phyloP scores from a whole-genome alignment of 1,284 basidiomycete species.

The Pseudozyma sp. region DNA sequence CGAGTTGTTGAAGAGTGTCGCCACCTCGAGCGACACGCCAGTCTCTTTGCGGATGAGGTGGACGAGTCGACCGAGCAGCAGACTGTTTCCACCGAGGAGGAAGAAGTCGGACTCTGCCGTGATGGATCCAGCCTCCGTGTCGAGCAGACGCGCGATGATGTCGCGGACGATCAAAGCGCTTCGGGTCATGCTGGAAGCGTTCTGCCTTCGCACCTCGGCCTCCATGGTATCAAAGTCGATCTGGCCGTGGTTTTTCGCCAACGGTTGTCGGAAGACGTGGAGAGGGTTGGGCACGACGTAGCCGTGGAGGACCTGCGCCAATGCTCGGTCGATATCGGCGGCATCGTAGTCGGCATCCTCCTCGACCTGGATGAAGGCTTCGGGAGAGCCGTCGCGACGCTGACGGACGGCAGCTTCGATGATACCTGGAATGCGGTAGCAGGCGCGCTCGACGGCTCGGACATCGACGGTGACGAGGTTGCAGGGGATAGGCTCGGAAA shows the following conservation, averaged over 20 bases:
- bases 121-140: conserved; percentile 67
- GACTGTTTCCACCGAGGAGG: conserved; percentile 67
- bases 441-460: conserved; percentile 67
- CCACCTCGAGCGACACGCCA: conserved; percentile 65
- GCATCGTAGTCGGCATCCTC: conserved; percentile 68
- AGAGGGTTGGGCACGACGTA: conserved; percentile 69
- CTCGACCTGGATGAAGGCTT: conserved; percentile 68
- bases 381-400: conserved; percentile 66
- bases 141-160: conserved; percentile 66
- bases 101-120: conserved; percentile 69
- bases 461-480: conserved; percentile 66
- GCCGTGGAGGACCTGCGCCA: conserved; percentile 67
- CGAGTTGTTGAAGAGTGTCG: conserved; percentile 67
- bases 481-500: conserved; percentile 67
- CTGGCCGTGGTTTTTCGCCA: conserved; percentile 65
- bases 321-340: conserved; percentile 67
- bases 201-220: conserved; percentile 67
- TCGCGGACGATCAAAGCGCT: conserved; percentile 66
- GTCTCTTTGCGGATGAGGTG: conserved; percentile 68
- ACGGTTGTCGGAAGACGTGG: conserved; percentile 68
- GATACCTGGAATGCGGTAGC: conserved; percentile 68
- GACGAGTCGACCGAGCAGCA: conserved; percentile 66
- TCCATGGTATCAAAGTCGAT: conserved; percentile 69
- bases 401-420: conserved; percentile 67
- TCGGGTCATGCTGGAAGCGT: conserved; percentile 67